Conservation (phyloP, 2,329 filamentous ascomycete species). For the Remersonia thermophila region DNA sequence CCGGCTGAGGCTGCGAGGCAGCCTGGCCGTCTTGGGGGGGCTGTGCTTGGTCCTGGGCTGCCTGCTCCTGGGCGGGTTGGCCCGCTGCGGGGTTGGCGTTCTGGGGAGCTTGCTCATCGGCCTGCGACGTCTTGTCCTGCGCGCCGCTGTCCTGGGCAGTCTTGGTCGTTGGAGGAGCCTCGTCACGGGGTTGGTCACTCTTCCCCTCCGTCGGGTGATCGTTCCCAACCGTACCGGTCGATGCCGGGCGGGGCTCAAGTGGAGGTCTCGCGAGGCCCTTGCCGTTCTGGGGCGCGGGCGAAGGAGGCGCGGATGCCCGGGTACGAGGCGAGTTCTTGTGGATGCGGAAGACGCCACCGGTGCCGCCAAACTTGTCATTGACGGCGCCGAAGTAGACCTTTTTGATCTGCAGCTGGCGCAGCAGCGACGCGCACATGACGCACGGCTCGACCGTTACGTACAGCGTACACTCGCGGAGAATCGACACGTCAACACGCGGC, state of each 20-base stretch:
- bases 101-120: no score
- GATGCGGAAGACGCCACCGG: constrained; percentile 81
- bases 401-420: constrained; percentile 77
- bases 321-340: constrained; percentile 48
- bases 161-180: no score
- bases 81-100: no score
- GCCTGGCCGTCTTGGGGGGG: no score
- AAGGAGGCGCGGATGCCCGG: constrained; percentile 29
- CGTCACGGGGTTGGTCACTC: no score
- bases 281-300: constrained; percentile 18
- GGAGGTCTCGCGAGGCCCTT: constrained; percentile 18
- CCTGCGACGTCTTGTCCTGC: no score
- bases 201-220: no score
- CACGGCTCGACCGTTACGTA: constrained; percentile 98
- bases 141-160: no score
- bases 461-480: constrained; percentile 61
- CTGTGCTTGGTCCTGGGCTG: no score
- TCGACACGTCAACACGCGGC: constrained; percentile 48
- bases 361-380: constrained; percentile 95
- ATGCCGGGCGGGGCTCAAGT: constrained; percentile 14
- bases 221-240: constrained; percentile 2
- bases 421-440: constrained; percentile 92
- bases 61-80: no score
- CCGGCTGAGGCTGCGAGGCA: no score
- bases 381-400: constrained; percentile 90